Conservation (phyloP, 148 eudicot species). For the Drosera capensis region DNA sequence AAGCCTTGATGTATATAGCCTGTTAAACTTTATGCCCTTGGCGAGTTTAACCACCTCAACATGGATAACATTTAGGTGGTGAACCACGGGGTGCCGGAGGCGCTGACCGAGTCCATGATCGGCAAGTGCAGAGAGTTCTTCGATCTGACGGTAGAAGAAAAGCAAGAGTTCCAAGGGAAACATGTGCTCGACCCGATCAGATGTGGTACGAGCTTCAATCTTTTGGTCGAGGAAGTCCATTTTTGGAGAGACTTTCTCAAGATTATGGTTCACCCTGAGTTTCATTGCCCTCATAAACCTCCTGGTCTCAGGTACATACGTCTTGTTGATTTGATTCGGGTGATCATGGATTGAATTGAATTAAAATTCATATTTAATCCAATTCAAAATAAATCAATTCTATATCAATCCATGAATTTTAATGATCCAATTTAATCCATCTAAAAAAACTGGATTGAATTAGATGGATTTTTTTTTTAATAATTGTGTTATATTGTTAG, state of each 20-base stretch:
- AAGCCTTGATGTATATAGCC: not conserved
- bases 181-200: conserved; percentile 26
- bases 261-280: conserved; percentile 19
- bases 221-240: conserved; percentile 13
- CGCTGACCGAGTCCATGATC: conserved; percentile 16
- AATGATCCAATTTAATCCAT: too few species aligned
- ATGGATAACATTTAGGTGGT: conserved; percentile 16
- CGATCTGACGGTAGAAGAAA: conserved; percentile 32
- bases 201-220: conserved; percentile 31
- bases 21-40: too few species aligned
- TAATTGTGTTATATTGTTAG: too few species aligned
- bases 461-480: too few species aligned
- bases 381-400: too few species aligned
- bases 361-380: too few species aligned
- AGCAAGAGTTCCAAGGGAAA: conserved; percentile 19
- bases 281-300: conserved; percentile 22
- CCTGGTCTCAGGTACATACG: conserved; percentile 3
- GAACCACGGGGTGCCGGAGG: conserved; percentile 44
- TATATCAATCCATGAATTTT: too few species aligned
- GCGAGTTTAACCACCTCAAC: not conserved
- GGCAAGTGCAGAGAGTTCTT: conserved; percentile 24
- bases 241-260: conserved; percentile 36
- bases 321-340: too few species aligned
- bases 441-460: too few species aligned
- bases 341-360: too few species aligned